Evolutionary conservation across 1,284 basidiomycete genomes (phyloP).

Genomic region (Retiboletus flavoniger): DNA sequence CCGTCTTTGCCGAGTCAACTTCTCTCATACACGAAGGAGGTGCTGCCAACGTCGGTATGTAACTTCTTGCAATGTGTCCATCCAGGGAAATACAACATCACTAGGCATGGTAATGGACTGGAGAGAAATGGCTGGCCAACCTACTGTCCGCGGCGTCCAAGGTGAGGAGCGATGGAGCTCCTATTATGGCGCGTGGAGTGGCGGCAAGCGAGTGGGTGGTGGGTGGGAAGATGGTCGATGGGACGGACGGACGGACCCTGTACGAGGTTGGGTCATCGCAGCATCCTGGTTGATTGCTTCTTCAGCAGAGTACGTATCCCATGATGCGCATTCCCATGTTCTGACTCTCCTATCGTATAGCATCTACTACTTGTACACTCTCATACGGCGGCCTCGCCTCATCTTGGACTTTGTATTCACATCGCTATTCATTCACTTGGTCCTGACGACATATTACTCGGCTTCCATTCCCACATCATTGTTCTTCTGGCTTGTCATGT

Average conservation of each 20-base stretch:
- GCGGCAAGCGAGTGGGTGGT: constrained; percentile 65
- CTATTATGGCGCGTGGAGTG: constrained; percentile 72
- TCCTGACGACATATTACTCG: constrained; percentile 91
- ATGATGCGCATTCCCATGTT: constrained; percentile 18
- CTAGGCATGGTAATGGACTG: constrained; percentile 94
- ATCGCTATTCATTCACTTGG: constrained; percentile 84
- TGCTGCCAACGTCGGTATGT: constrained; percentile 73
- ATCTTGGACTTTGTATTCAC: constrained; percentile 95
- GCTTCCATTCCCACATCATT: constrained; percentile 82
- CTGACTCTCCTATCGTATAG: constrained; percentile 43
- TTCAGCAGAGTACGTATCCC: constrained; percentile 68
- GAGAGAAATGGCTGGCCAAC: constrained; percentile 86
- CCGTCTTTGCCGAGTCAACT: constrained; percentile 69
- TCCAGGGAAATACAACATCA: constrained; percentile 4
- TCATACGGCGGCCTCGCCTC: constrained; percentile 88
- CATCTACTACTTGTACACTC: constrained; percentile 81
- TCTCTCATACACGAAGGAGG: constrained; percentile 86
- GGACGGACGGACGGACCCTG: constrained; percentile 66
- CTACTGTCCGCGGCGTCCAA: constrained; percentile 64
- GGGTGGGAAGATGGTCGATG: constrained; percentile 50
- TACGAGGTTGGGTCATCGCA: constrained; percentile 85
- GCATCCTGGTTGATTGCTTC: constrained; percentile 80
- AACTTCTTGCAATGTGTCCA: background rate
- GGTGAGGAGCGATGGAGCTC: constrained; percentile 65
- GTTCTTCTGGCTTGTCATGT: constrained; percentile 86